These are phyloP conservation scores for Paraleonurus japonicus DNA, from an alignment of 257 asterid genomes.

Conservation along the genomic window DNA sequence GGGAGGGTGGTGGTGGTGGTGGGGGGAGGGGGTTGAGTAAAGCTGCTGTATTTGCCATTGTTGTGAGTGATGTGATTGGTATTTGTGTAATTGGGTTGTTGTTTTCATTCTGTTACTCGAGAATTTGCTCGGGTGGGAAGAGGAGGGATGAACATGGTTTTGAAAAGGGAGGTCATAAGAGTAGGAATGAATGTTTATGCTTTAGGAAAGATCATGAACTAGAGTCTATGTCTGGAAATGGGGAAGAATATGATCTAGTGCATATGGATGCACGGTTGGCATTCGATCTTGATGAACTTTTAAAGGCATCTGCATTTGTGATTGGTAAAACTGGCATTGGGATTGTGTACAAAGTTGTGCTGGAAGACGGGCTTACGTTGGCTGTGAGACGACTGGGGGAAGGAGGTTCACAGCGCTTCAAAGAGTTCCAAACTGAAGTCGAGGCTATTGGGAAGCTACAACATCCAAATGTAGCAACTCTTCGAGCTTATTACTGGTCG, in stretches of 20 bases:
- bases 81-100: conserved; percentile 72
- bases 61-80: conserved; percentile 76
- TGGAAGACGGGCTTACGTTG: conserved; percentile 69
- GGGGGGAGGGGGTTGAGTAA: conserved; percentile 51
- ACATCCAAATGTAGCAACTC: conserved; percentile 68
- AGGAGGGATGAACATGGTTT: conserved; percentile 38
- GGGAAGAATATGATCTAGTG: conserved; percentile 69
- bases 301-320: conserved; percentile 93
- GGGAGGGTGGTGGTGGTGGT: conserved; percentile 28
- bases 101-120: conserved; percentile 72
- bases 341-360: conserved; percentile 86
- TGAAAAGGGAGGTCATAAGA: conserved; percentile 41
- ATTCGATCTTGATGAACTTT: conserved; percentile 84
- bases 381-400: conserved; percentile 93
- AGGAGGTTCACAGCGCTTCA: conserved; percentile 82
- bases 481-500: conserved; percentile 93
- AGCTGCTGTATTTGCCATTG: conserved; percentile 51
- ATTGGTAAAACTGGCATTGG: conserved; percentile 91
- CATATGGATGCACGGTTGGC: conserved; percentile 55
- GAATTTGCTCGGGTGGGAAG: conserved; percentile 44
- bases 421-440: conserved; percentile 76
- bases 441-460: conserved; percentile 83
- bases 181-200: conserved; percentile 61
- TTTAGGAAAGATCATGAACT: conserved; percentile 74
- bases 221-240: conserved; percentile 63